phyloP scores from a whole-genome alignment of 306 rosid species.

The Delonix regia region DNA sequence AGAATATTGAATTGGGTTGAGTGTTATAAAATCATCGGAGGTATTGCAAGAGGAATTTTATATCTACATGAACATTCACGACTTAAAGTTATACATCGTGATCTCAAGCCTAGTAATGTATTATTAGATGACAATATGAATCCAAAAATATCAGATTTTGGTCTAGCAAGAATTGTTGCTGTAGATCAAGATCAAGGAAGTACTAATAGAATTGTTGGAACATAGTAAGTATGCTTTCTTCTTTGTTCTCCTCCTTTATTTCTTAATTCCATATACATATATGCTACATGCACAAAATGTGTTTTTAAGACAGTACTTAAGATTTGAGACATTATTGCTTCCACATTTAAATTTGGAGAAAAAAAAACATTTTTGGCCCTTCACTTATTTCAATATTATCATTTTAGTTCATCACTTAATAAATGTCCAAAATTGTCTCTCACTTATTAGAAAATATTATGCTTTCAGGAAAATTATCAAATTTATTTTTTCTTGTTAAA shows the following conservation, averaged over 20 bases:
- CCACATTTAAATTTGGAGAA: too few species aligned
- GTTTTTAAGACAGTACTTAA: not conserved
- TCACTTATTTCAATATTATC: too few species aligned
- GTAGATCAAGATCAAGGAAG: constrained; percentile 39
- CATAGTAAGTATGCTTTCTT: constrained; percentile 49
- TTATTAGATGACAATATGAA: constrained; percentile 47
- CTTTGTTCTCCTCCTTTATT: not conserved
- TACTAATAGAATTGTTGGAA: constrained; percentile 50
- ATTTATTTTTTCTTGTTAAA: too few species aligned
- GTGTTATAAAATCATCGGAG: constrained; percentile 43
- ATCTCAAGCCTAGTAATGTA: constrained; percentile 57
- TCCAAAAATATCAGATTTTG: constrained; percentile 62
- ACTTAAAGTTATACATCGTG: constrained; percentile 49
- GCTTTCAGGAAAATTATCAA: too few species aligned
- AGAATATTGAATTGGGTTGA: constrained; percentile 44
- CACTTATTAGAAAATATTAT: too few species aligned
- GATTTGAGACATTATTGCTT: not conserved
- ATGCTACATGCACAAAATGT: not conserved
- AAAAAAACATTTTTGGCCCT: too few species aligned
- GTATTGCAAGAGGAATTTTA: constrained; percentile 48
- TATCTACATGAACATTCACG: constrained; percentile 61
- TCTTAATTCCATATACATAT: too few species aligned
- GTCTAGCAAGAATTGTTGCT: constrained; percentile 48
- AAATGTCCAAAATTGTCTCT: too few species aligned
- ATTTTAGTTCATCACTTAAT: too few species aligned